Evolutionary conservation across 2,329 filamentous ascomycete genomes (phyloP).

Genomic region (Gliomastix tumulicola): DNA sequence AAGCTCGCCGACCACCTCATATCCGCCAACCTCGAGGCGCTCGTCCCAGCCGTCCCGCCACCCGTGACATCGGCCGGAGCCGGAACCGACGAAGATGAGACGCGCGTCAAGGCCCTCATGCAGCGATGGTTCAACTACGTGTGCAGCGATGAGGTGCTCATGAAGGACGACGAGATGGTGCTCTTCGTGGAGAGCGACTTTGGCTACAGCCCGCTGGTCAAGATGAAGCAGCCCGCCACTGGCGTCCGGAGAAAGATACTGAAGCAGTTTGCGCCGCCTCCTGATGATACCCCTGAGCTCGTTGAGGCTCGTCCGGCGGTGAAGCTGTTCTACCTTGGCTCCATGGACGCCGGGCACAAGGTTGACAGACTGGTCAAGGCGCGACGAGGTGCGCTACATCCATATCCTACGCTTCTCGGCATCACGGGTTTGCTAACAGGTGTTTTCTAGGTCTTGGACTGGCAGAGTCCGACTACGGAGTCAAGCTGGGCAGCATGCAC

Average conservation of each 20-base stretch:
- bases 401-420: background rate
- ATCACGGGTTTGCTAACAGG: conserved; percentile 2
- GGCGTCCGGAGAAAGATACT: conserved; percentile 91
- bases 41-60: conserved; percentile 93
- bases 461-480: conserved; percentile 86
- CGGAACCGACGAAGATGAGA: conserved; percentile 93
- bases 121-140: conserved; percentile 95
- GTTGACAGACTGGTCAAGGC: conserved; percentile 91
- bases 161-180: conserved; percentile 93
- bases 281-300: conserved; percentile 93
- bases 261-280: conserved; percentile 96
- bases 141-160: conserved; percentile 84
- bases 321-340: conserved; percentile 90
- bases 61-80: conserved; percentile 89
- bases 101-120: conserved; percentile 77
- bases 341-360: conserved; percentile 97
- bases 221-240: conserved; percentile 94
- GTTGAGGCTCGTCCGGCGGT: conserved; percentile 84
- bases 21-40: conserved; percentile 92
- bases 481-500: conserved; percentile 80
- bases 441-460: conserved; percentile 69
- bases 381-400: conserved; percentile 64
- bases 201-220: conserved; percentile 91
- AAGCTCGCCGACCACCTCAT: conserved; percentile 96
- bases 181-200: conserved; percentile 99